Evolutionary conservation across 2,329 filamentous ascomycete genomes (phyloP).

Genomic region (Colletotrichum trifolii): DNA sequence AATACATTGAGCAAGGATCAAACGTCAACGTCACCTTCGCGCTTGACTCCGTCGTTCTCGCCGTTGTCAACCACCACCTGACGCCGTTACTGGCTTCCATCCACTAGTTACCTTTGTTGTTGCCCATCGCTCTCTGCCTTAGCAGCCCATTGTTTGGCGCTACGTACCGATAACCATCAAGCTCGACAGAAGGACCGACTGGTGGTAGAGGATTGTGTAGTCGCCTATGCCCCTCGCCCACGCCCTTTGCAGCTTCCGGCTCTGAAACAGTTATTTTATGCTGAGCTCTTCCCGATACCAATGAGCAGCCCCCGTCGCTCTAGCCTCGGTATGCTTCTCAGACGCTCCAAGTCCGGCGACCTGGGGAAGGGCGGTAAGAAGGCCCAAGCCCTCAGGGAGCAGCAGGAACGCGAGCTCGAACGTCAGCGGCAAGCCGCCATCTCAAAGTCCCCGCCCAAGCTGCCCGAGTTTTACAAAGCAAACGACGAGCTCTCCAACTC

Average conservation of each 20-base stretch:
- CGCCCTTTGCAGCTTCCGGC: constrained; percentile 30
- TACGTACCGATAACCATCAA: constrained; percentile 8
- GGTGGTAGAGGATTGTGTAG: background rate
- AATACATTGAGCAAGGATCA: background rate
- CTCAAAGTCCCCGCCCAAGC: constrained; percentile 60
- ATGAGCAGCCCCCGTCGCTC: constrained; percentile 54
- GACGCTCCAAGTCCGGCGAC: constrained; percentile 76
- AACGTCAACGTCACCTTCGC: background rate
- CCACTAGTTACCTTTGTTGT: background rate
- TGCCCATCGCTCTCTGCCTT: no score
- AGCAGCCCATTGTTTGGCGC: no score
- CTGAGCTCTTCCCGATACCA: constrained; percentile 27
- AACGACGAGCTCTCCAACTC: constrained; percentile 58
- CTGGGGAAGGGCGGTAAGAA: constrained; percentile 70
- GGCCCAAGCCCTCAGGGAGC: constrained; percentile 63
- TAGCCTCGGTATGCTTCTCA: constrained; percentile 70
- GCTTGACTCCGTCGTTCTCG: background rate
- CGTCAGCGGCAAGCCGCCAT: constrained; percentile 61
- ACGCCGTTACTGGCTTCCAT: constrained; percentile 1
- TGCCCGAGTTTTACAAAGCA: constrained; percentile 64
- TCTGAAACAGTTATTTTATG: constrained; percentile 35
- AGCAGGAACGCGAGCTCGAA: constrained; percentile 54
- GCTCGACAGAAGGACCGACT: constrained; percentile 26
- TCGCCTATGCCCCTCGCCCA: constrained; percentile 12
- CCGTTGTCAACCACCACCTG: constrained; percentile 1